These are phyloP conservation scores for Chytriomyces sp. DNA, from an alignment of 192 early-diverging fungal species.

Conservation along the genomic window DNA sequence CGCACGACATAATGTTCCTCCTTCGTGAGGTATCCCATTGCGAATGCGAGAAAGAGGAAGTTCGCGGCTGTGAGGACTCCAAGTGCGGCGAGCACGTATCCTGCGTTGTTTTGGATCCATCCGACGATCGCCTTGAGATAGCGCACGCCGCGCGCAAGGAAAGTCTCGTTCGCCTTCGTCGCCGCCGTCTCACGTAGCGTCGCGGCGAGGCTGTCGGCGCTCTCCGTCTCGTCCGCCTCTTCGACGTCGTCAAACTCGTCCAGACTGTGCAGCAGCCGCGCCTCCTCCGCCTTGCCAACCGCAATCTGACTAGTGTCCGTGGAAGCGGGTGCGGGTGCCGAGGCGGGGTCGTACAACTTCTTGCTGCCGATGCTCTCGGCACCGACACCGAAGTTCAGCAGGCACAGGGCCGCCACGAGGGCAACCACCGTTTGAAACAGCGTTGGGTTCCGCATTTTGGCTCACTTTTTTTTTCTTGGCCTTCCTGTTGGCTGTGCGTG, in stretches of 20 bases:
- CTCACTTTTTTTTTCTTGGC: neutral
- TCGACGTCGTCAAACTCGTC: slow-evolving; percentile 8
- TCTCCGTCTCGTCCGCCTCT: neutral
- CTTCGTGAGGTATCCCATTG: slow-evolving; percentile 22
- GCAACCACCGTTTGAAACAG: neutral
- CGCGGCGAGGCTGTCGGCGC: neutral
- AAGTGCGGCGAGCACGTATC: neutral
- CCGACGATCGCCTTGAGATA: neutral
- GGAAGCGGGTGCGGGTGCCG: neutral
- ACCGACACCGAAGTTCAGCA: neutral
- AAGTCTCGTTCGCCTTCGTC: neutral
- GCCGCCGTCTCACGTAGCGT: neutral
- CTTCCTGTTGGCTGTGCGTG: neutral
- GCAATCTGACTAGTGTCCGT: neutral
- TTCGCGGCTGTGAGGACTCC: neutral
- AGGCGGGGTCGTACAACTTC: neutral
- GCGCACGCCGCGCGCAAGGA: neutral
- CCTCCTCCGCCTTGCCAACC: neutral
- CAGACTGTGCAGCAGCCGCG: neutral
- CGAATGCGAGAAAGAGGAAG: neutral
- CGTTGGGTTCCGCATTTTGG: neutral
- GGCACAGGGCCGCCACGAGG: neutral
- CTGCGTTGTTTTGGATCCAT: neutral
- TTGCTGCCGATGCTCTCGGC: neutral
- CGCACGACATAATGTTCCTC: slow-evolving; percentile 25